Conservation (phyloP, 495 filamentous ascomycete species). For the Aspergillus conjunctus region DNA sequence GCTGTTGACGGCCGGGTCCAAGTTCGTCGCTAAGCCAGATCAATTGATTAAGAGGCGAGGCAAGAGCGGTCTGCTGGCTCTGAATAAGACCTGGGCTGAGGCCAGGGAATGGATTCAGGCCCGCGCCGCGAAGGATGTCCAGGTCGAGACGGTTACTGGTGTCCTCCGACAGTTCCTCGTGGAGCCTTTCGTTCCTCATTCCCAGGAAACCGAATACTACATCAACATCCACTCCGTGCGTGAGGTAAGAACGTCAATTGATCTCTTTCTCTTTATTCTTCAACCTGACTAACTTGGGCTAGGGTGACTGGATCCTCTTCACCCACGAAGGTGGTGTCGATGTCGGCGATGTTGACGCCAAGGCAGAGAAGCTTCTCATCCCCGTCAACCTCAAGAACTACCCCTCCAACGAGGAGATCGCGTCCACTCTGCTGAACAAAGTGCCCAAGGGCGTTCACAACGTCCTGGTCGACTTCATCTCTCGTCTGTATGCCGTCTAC, state of each 20-base stretch:
- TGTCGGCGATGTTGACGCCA: conserved; percentile 97
- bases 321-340: conserved; percentile 99
- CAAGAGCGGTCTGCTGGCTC: conserved; percentile 93
- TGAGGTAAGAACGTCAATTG: conserved; percentile 63
- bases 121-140: conserved; percentile 84
- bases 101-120: conserved; percentile 90
- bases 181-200: conserved; percentile 97
- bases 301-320: conserved; percentile 99
- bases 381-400: conserved; percentile 94
- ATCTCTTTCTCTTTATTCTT: not conserved
- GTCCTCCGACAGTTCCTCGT: conserved; percentile 93
- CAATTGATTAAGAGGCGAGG: conserved; percentile 99
- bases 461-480: conserved; percentile 97
- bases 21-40: conserved; percentile 99
- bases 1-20: conserved; percentile 77
- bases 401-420: conserved; percentile 95
- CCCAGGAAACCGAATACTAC: conserved; percentile 92
- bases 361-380: conserved; percentile 97
- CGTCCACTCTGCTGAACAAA: conserved; percentile 79
- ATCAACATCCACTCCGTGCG: conserved; percentile 94
- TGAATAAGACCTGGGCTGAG: conserved; percentile 98
- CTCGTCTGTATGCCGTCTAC: conserved; percentile 92
- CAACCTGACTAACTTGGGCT: conserved; percentile 10
- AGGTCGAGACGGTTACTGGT: conserved; percentile 90
- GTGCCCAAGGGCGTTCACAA: conserved; percentile 96